Conservation (phyloP, 495 filamentous ascomycete species). For the Pyronema omphalodes region DNA sequence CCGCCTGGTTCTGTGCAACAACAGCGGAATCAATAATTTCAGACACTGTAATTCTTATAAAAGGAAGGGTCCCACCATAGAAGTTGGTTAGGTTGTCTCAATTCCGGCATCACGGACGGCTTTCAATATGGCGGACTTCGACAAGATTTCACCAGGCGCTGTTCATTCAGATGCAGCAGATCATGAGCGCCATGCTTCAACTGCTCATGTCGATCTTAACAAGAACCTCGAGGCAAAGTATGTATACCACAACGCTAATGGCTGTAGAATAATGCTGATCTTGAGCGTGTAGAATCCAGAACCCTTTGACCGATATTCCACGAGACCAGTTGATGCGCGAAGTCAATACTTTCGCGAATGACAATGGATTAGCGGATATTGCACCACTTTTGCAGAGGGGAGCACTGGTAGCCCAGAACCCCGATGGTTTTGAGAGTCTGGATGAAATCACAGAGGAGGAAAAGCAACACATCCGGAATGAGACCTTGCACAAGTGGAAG, state of each 20-base stretch:
- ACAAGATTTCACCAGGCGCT: too few relatives aligned
- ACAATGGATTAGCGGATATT: slow-evolving; percentile 34
- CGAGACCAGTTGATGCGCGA: slow-evolving; percentile 33
- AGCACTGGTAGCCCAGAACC: slow-evolving; percentile 49
- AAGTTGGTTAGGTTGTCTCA: too few relatives aligned
- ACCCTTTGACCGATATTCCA: slow-evolving; percentile 41
- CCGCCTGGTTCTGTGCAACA: too few relatives aligned
- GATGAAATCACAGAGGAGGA: slow-evolving; percentile 38
- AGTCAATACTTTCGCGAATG: slow-evolving; percentile 36
- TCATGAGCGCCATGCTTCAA: too few relatives aligned
- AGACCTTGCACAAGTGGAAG: slow-evolving; percentile 45
- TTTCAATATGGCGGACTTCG: too few relatives aligned
- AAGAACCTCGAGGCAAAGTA: slow-evolving; percentile 31
- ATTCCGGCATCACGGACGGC: too few relatives aligned
- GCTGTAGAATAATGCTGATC: background rate
- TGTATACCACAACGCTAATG: background rate
- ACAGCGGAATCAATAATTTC: too few relatives aligned
- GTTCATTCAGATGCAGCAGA: too few relatives aligned
- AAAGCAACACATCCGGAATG: slow-evolving; percentile 33
- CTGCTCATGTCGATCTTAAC: slow-evolving; percentile 29
- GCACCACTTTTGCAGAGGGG: slow-evolving; percentile 36
- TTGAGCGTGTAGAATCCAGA: slow-evolving; percentile 30
- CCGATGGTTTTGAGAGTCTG: slow-evolving; percentile 34
- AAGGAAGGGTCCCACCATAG: too few relatives aligned
- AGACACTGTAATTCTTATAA: too few relatives aligned